Evolutionary conservation across 1,139 yeast species (phyloP).

Genomic region (Pichia sp.): DNA sequence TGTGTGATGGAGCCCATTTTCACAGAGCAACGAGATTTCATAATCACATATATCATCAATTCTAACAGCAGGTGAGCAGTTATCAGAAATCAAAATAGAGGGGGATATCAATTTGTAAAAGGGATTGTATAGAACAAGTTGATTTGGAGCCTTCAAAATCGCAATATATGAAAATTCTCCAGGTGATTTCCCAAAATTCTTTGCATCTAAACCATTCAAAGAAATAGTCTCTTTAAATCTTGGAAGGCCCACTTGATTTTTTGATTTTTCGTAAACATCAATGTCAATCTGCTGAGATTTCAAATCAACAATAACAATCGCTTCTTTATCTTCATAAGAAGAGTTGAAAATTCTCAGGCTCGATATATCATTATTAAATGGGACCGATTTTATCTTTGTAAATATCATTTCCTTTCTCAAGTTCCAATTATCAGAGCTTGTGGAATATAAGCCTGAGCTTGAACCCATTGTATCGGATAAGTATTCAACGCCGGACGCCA

Average conservation of each 20-base stretch:
- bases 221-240: slow-evolving; percentile 30
- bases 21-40: slow-evolving; percentile 15
- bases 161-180: slow-evolving; percentile 31
- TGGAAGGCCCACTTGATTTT: slow-evolving; percentile 27
- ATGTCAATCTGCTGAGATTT: slow-evolving; percentile 34
- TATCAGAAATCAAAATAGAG: slow-evolving; percentile 23
- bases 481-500: slow-evolving; percentile 36
- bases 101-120: slow-evolving; percentile 51
- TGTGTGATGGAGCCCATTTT: slow-evolving; percentile 25
- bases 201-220: slow-evolving; percentile 35
- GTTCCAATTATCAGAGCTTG: slow-evolving; percentile 16
- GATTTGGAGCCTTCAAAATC: slow-evolving; percentile 27
- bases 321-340: slow-evolving; percentile 48
- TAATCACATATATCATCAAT: slow-evolving; percentile 16
- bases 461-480: slow-evolving; percentile 15
- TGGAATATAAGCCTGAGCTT: slow-evolving; percentile 3
- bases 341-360: slow-evolving; percentile 37
- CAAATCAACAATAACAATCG: slow-evolving; percentile 38
- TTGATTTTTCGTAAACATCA: slow-evolving; percentile 38
- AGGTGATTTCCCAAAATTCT: slow-evolving; percentile 30
- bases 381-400: slow-evolving; percentile 45
- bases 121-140: slow-evolving; percentile 51
- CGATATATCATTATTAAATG: slow-evolving; percentile 25
- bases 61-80: slow-evolving; percentile 11
- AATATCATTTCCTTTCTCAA: slow-evolving; percentile 60